Evolutionary conservation across 1,284 basidiomycete genomes (phyloP).

Genomic region (Irpex sp.): DNA sequence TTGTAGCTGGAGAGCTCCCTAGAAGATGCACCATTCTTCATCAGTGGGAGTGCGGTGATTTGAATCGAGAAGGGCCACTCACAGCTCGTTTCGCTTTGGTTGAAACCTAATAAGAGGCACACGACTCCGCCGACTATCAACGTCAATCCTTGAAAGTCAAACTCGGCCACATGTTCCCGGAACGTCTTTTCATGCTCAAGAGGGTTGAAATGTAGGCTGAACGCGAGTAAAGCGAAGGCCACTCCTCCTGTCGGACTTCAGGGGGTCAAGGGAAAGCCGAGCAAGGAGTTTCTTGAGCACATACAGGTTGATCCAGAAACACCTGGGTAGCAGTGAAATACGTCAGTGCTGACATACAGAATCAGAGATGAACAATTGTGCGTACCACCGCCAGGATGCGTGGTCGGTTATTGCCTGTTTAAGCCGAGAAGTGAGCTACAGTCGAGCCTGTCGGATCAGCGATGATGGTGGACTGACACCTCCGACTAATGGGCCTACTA

Average conservation of each 20-base stretch:
- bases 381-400: conserved; percentile 10
- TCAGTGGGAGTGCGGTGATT: too few relatives aligned
- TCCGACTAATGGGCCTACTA: conserved; percentile 39
- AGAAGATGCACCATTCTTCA: too few relatives aligned
- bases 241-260: not conserved
- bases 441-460: too few relatives aligned
- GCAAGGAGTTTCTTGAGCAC: too few relatives aligned
- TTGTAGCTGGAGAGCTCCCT: conserved; percentile 46
- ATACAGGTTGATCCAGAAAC: conserved; percentile 5
- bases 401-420: not conserved
- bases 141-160: conserved; percentile 73
- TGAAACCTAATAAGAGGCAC: conserved; percentile 82
- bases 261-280: not conserved
- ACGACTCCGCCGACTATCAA: conserved; percentile 65
- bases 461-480: conserved; percentile 18
- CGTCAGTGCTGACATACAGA: conserved; percentile 13
- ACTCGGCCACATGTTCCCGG: conserved; percentile 50
- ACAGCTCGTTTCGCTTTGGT: conserved; percentile 59
- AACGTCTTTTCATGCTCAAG: conserved; percentile 43
- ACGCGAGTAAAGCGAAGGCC: not conserved
- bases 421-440: not conserved
- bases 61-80: too few relatives aligned
- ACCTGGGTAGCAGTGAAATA: conserved; percentile 11
- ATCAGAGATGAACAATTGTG: conserved; percentile 1
- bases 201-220: conserved; percentile 3